Evolutionary conservation across 805 yeast species (phyloP).

Genomic region (Ogataea chonburiensis): DNA sequence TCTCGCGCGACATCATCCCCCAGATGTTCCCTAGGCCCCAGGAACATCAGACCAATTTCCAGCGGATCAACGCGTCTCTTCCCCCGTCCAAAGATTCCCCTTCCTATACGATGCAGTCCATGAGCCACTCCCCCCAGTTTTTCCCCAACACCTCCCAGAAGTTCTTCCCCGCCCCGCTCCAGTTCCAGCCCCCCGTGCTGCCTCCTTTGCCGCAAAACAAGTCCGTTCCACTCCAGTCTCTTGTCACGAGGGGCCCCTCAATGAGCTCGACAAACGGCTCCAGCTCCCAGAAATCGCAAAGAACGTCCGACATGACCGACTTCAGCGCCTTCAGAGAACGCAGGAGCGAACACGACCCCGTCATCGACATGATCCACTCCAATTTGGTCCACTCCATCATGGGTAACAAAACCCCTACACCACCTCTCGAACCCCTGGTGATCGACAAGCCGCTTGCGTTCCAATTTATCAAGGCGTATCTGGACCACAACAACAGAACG

Average conservation of each 20-base stretch:
- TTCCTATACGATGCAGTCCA: background rate
- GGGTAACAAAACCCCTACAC: slow-evolving; percentile 28
- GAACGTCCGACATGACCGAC: background rate
- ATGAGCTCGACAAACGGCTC: background rate
- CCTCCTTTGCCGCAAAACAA: slow-evolving; percentile 14
- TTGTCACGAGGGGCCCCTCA: slow-evolving; percentile 7
- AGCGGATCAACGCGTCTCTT: background rate
- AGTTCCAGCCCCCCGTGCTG: slow-evolving; percentile 8
- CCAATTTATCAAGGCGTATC: slow-evolving; percentile 42
- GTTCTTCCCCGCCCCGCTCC: slow-evolving; percentile 5
- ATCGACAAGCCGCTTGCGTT: slow-evolving; percentile 27
- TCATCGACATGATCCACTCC: slow-evolving; percentile 17
- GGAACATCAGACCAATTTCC: slow-evolving; percentile 1
- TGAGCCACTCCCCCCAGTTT: background rate
- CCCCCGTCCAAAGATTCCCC: background rate
- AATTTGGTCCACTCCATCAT: slow-evolving; percentile 23
- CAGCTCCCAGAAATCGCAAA: background rate
- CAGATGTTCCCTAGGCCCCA: background rate
- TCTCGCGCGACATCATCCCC: background rate
- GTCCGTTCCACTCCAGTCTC: slow-evolving; percentile 16
- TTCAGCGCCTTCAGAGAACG: background rate
- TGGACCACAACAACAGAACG: slow-evolving; percentile 44
- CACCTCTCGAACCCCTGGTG: slow-evolving; percentile 30
- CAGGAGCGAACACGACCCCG: slow-evolving; percentile 2
- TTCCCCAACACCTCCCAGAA: background rate